These are phyloP conservation scores for Tylopilus subfusipes DNA, from an alignment of 768 basidiomycete species.

Conservation along the genomic window DNA sequence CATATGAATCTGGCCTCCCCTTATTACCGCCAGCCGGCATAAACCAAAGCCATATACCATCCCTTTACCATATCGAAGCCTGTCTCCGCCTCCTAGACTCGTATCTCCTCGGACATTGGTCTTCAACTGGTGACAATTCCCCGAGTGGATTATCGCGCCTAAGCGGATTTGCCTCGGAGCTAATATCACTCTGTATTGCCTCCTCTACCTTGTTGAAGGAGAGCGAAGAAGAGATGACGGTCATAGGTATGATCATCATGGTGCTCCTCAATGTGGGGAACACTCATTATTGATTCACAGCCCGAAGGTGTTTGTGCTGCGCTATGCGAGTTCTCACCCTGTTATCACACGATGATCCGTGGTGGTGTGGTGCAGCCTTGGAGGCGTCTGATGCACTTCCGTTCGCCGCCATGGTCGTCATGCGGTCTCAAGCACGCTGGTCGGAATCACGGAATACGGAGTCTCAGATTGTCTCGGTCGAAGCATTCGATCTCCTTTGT, in stretches of 20 bases:
- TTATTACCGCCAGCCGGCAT: conserved; percentile 31
- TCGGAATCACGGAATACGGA: conserved; percentile 3
- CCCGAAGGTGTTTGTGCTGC: conserved; percentile 50
- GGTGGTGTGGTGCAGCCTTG: conserved; percentile 55
- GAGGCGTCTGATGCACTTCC: conserved; percentile 44
- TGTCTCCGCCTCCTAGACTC: conserved; percentile 61
- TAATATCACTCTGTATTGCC: conserved; percentile 51
- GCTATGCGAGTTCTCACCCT: conserved; percentile 67
- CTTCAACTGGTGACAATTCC: conserved; percentile 16
- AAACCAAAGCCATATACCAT: conserved; percentile 26
- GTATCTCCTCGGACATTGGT: conserved; percentile 61
- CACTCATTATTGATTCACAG: conserved; percentile 17
- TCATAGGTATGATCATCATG: conserved; percentile 15
- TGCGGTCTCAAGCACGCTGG: conserved; percentile 36
- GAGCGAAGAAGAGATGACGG: conserved; percentile 3
- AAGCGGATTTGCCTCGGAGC: conserved; percentile 39
- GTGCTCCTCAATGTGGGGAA: not conserved
- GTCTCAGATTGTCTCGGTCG: conserved; percentile 24
- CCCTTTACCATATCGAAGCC: conserved; percentile 47
- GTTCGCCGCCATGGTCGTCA: conserved; percentile 46
- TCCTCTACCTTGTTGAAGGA: conserved; percentile 39
- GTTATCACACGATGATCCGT: conserved; percentile 57
- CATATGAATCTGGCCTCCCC: conserved; percentile 40
- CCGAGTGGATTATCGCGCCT: conserved; percentile 7
- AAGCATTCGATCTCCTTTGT: conserved; percentile 66